Evolutionary conservation across 1,139 yeast genomes (phyloP).

Genomic region (Pichia sp.): DNA sequence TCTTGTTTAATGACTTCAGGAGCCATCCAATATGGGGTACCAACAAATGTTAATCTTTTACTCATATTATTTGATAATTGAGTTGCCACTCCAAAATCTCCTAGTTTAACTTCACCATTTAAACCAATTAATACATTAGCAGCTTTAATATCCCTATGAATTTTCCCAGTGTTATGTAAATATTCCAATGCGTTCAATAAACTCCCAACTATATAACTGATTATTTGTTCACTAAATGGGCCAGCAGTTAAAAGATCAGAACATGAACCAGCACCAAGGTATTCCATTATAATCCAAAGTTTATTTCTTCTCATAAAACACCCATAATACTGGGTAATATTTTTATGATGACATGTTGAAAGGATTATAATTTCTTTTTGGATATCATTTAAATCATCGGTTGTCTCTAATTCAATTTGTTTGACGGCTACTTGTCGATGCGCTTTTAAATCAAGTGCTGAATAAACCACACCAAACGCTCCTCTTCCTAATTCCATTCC

Average conservation of each 20-base stretch:
- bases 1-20: slow-evolving; percentile 90
- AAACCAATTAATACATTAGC: slow-evolving; percentile 70
- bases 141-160: slow-evolving; percentile 82
- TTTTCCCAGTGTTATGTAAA: slow-evolving; percentile 70
- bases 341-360: slow-evolving; percentile 63
- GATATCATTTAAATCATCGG: slow-evolving; percentile 70
- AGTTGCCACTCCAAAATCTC: slow-evolving; percentile 95
- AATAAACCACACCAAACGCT: slow-evolving; percentile 81
- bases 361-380: slow-evolving; percentile 74
- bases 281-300: slow-evolving; percentile 85
- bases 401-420: slow-evolving; percentile 73
- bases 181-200: slow-evolving; percentile 64
- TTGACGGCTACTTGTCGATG: slow-evolving; percentile 55
- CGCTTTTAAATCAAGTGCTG: slow-evolving; percentile 53
- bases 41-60: slow-evolving; percentile 84
- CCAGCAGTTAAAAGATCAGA: slow-evolving; percentile 62
- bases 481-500: slow-evolving; percentile 81
- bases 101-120: slow-evolving; percentile 76
- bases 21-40: slow-evolving; percentile 99
- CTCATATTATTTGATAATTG: slow-evolving; percentile 75
- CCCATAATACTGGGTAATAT: slow-evolving; percentile 72
- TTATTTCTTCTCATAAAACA: slow-evolving; percentile 75
- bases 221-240: slow-evolving; percentile 48
- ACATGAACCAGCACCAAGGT: slow-evolving; percentile 77
- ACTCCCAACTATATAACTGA: slow-evolving; percentile 53